These are phyloP conservation scores for Xylaria scruposa DNA, from an alignment of 495 filamentous ascomycete species.

Conservation along the genomic window DNA sequence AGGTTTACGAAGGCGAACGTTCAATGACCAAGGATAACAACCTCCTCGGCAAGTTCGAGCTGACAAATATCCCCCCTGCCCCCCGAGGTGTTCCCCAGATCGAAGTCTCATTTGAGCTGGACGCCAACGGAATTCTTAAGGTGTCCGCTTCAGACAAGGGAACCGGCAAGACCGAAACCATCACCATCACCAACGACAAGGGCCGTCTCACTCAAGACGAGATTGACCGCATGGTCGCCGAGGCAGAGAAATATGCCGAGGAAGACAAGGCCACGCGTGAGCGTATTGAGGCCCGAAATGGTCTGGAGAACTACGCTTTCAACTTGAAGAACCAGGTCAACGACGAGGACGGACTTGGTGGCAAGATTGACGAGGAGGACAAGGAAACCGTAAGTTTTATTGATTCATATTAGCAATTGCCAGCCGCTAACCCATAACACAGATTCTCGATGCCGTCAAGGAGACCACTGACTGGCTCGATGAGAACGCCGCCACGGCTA, in stretches of 20 bases:
- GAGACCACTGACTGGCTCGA: constrained; percentile 97
- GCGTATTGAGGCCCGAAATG: constrained; percentile 94
- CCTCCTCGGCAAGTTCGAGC: constrained; percentile 95
- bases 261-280: constrained; percentile 97
- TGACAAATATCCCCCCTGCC: constrained; percentile 91
- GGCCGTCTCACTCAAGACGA: constrained; percentile 94
- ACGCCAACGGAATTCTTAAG: constrained; percentile 98
- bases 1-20: constrained; percentile 96
- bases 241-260: constrained; percentile 97
- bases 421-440: constrained; percentile 34
- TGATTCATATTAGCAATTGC: background rate
- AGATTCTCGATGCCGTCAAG: constrained; percentile 95
- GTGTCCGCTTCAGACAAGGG: constrained; percentile 96
- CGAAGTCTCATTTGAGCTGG: constrained; percentile 95
- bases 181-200: constrained; percentile 99
- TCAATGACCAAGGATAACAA: constrained; percentile 98
- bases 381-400: constrained; percentile 80
- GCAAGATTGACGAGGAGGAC: constrained; percentile 98
- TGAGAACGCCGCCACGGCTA: constrained; percentile 87
- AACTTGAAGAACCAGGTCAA: constrained; percentile 98
- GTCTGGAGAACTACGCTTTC: constrained; percentile 96
- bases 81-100: constrained; percentile 97
- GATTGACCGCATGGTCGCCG: constrained; percentile 96
- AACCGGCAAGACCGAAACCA: constrained; percentile 93
- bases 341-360: constrained; percentile 94